These are phyloP conservation scores for Sporothrix mexicana DNA, from an alignment of 2,329 filamentous ascomycete genomes.

Conservation along the genomic window DNA sequence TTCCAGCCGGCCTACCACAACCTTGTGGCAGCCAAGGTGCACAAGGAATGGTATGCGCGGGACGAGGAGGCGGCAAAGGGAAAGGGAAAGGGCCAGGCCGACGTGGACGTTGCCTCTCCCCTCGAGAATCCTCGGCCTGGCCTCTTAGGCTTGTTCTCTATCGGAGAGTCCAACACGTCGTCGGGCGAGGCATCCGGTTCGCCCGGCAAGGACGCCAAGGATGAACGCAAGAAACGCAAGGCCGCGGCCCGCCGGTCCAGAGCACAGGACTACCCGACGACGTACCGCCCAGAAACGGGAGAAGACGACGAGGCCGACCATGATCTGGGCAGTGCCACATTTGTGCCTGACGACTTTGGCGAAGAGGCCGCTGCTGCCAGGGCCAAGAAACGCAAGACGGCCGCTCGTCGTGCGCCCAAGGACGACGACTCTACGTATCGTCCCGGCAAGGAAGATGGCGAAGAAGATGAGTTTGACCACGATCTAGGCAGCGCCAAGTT, in stretches of 20 bases:
- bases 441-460: background rate
- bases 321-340: no score
- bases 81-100: no score
- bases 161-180: background rate
- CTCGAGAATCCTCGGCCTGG: no score
- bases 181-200: background rate
- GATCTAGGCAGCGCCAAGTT: conserved; percentile 5
- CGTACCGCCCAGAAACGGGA: background rate
- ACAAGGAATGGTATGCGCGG: background rate
- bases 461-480: background rate
- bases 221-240: conserved; percentile 21
- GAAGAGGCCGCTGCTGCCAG: no score
- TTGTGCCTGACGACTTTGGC: conserved; percentile 5
- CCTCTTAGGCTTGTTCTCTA: no score
- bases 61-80: background rate
- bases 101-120: no score
- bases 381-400: no score
- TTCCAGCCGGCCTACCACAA: background rate
- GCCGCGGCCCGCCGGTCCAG: background rate
- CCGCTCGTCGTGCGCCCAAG: no score
- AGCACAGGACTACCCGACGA: background rate
- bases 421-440: conserved; percentile 22
- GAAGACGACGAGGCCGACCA: background rate
- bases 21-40: background rate
- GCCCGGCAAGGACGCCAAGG: background rate